Evolutionary conservation across 108 stramenopile genomes (phyloP).

Genomic region (Nitzschia sp.): DNA sequence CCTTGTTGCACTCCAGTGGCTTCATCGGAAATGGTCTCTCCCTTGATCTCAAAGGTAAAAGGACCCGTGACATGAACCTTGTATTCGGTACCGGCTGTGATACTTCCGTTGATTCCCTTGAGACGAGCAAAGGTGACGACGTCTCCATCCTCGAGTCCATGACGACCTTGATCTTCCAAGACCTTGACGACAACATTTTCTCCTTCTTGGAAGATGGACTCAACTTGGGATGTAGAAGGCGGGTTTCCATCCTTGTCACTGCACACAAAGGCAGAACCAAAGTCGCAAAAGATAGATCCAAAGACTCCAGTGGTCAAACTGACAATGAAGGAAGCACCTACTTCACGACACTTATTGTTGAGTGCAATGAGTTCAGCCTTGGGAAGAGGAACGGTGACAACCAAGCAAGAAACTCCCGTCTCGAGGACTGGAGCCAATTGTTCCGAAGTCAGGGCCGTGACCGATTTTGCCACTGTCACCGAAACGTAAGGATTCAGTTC

Average conservation of each 20-base stretch:
- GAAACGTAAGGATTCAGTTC: constrained; percentile 86
- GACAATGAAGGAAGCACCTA: constrained; percentile 74
- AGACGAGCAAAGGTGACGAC: constrained; percentile 86
- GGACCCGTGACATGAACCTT: constrained; percentile 87
- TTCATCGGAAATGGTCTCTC: constrained; percentile 14
- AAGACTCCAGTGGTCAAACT: constrained; percentile 82
- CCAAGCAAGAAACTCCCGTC: constrained; percentile 53
- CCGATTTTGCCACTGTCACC: constrained; percentile 59
- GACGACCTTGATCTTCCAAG: constrained; percentile 94
- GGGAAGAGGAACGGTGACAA: constrained; percentile 73
- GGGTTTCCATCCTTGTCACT: constrained; percentile 92
- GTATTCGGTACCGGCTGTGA: constrained; percentile 63
- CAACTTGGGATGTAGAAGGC: constrained; percentile 85
- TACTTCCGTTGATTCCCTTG: constrained; percentile 67
- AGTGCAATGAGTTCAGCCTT: constrained; percentile 58
- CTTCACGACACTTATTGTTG: constrained; percentile 73
- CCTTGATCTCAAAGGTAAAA: constrained; percentile 87
- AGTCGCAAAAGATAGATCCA: constrained; percentile 94
- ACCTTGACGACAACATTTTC: constrained; percentile 88
- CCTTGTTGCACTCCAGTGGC: constrained; percentile 57
- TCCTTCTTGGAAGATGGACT: constrained; percentile 68
- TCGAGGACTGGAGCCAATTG: constrained; percentile 52
- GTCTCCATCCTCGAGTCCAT: constrained; percentile 95
- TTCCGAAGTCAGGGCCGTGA: constrained; percentile 51
- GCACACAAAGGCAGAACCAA: constrained; percentile 87